Base-by-base conservation (phyloP, 2,329 filamentous ascomycete species). In the Aspergillus thermomutatus region DNA sequence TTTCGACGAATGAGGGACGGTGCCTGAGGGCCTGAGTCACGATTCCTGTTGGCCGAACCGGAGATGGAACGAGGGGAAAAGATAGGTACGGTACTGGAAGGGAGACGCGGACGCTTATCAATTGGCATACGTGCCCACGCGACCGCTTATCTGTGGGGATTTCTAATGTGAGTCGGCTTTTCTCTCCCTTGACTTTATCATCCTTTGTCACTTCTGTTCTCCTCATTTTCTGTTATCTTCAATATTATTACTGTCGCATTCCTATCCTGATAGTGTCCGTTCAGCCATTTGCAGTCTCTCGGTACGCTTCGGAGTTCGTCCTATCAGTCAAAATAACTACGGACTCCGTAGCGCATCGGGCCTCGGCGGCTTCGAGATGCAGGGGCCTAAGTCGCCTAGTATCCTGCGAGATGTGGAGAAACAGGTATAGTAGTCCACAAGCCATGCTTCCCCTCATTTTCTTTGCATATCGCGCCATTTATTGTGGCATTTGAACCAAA, bases 371-470 rank as follows among this genome's bases (percentile, higher is more conserved):
- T 9, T 6, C 11, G 23, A 6, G 11, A 46, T 46, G 43, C 43
- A 26, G 21, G 43, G 43, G 52, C 45, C 31, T n/a, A 31, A 23
- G 11, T 51, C 23, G 26, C 50, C 43, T 40, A 28, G 11, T 9
- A 21, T 25, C 9, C 17, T 17, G 54, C 61, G 58, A 56, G 64
- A 70, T 67, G 67, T 64, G 66, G 69, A 71, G 68, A 71, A 71
- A 26, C 57, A 66, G 67, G 69, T 71, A 68, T 52, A 31, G 23
- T 31, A 41, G 31, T 17, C 31, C 31, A 37, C 17, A 37, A 37
- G 14, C 50, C 49, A 46, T 49, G 34, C 43, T 23, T 40, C 43
- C 43, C 23, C 48, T 53, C 51, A 49, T 51, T 31, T 17, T 53
- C 28, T 31, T 48, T 26, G 51, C 43, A 41, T 51, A 40, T 21